Evolutionary conservation across 2,329 filamentous ascomycete species (phyloP).

Genomic region (Alternaria alternata): DNA sequence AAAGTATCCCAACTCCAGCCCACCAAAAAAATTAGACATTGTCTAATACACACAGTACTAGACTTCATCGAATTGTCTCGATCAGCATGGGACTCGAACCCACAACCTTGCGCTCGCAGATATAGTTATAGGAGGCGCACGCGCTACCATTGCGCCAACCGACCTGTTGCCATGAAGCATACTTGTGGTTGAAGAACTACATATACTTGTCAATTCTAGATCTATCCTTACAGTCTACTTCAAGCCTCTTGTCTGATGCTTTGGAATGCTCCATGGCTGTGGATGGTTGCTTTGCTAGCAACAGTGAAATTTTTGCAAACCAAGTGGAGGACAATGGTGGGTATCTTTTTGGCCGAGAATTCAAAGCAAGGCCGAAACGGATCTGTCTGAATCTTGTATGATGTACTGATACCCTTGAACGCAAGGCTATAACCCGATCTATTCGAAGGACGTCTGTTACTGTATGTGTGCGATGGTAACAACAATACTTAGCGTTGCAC

Average conservation of each 20-base stretch:
- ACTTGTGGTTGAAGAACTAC: not conserved
- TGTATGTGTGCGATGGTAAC: not conserved
- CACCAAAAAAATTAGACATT: not conserved
- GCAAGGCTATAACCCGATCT: not conserved
- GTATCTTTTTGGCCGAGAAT: not conserved
- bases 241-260: not conserved
- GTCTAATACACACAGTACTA: not conserved
- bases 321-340: not conserved
- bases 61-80: constrained; percentile 11
- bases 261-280: not conserved
- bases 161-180: constrained; percentile 25
- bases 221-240: not conserved
- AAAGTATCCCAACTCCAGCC: not conserved
- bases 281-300: not conserved
- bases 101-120: constrained; percentile 45
- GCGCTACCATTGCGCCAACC: constrained; percentile 52
- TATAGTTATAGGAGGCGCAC: constrained; percentile 44
- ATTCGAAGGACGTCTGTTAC: not conserved
- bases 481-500: not conserved
- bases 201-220: not conserved
- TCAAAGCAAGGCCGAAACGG: not conserved
- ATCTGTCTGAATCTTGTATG: not conserved
- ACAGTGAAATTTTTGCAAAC: not conserved
- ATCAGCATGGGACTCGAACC: constrained; percentile 50
- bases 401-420: not conserved